Evolutionary conservation across 148 eudicot genomes (phyloP), one percentile per base, ranked within the genome.

Genomic region (Amaranthus cruentus): DNA sequence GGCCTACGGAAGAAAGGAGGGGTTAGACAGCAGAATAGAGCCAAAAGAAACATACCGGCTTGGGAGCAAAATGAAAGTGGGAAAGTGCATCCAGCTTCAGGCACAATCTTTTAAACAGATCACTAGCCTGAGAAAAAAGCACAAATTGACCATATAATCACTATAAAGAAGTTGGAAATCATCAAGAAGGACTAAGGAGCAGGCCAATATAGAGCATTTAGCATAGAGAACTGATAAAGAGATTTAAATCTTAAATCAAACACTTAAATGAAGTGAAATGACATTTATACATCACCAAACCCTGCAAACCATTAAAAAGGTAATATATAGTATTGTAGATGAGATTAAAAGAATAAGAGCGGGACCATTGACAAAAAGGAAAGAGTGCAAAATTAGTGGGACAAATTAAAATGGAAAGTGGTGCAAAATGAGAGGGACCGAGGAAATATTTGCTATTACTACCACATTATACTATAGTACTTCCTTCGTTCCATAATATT

Each of bases 31-130:
- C 47, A 38, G 5, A 55, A 21, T 6, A 60, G 52, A 68, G 12
- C 43, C 69, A 72, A 51, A 43, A 70, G 58, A 69, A 68, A 21
- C 81, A 69, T 88, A 95, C 99, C 73, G 96, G 99, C 77, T 95
- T 95, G 63, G 99, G 99, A 79, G 93, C 85, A 82, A 95, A 95
- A 85, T 95, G 96, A 86, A 95, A 95, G 84, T 95, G 99, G 42
- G 99, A 90, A 62, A 95, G 89, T 68, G 99, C 97, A 77, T 95
- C 97, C 89, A 91, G 77, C 83, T 95, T 95, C 77, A 90, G 76
- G 77, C 92, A 91, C 58, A 95, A 62, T 71, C 79, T 85, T 85
- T 95, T 91, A 81, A 91, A 91, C 69, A 95, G 78, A 28, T 57
- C 68, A 67, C 81, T 87, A 66, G 99, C 97, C 99, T 95, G 89